phyloP scores from a whole-genome alignment of 2,329 filamentous ascomycete genomes.

The Fusarium denticulatum region DNA sequence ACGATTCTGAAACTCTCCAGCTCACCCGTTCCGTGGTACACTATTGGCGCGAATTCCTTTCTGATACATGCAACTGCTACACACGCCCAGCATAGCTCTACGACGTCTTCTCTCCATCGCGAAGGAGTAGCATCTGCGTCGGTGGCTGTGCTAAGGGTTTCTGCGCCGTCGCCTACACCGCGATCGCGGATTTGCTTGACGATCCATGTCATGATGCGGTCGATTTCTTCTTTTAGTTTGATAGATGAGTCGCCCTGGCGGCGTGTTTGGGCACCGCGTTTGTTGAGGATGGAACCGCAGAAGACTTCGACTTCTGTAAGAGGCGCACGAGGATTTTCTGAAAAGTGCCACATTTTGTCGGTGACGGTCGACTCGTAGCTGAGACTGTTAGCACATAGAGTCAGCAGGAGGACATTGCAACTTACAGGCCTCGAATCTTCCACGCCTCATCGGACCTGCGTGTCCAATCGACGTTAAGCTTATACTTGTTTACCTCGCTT shows the following conservation, averaged over 20 bases:
- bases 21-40: constrained; percentile 27
- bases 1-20: constrained; percentile 52
- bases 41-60: background rate
- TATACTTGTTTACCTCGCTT: constrained; percentile 28
- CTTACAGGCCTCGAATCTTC: constrained; percentile 59
- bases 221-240: constrained; percentile 63
- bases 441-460: constrained; percentile 51
- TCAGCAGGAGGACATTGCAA: constrained; percentile 45
- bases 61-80: constrained; percentile 43
- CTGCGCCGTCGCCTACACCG: constrained; percentile 15
- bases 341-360: constrained; percentile 53
- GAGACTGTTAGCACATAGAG: constrained; percentile 21
- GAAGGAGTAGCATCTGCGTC: background rate
- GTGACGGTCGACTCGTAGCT: constrained; percentile 59
- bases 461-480: constrained; percentile 47
- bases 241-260: constrained; percentile 63
- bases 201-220: constrained; percentile 56
- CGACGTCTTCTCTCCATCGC: constrained; percentile 38
- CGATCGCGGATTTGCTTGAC: constrained; percentile 47
- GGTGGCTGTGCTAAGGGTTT: constrained; percentile 19
- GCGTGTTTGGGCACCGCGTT: constrained; percentile 57
- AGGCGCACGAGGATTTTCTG: constrained; percentile 56
- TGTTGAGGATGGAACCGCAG: constrained; percentile 65
- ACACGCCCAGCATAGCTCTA: constrained; percentile 51
- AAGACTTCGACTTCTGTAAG: constrained; percentile 65